Percentiles rank a stretch among this genome's conserved stretches.
Evolutionary conservation across 495 filamentous ascomycete genomes (phyloP).

Genomic region (Paragyromitra xinjiangensis): DNA sequence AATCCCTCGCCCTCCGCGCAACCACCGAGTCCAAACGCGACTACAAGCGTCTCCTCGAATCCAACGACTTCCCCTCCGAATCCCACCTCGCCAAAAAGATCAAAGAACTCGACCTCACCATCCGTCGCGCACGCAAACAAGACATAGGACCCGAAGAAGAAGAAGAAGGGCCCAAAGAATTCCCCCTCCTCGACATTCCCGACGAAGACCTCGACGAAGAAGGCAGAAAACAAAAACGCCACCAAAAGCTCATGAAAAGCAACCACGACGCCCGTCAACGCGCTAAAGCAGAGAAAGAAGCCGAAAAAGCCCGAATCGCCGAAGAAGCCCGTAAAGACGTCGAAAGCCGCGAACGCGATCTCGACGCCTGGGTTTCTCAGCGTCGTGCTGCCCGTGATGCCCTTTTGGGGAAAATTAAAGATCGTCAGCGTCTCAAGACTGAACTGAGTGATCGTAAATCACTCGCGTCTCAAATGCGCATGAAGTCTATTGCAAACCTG

Average conservation of each 20-base stretch:
- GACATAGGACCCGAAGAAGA: constrained; percentile 88
- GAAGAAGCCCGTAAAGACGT: constrained; percentile 84
- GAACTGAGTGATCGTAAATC: constrained; percentile 96
- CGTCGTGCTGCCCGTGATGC: constrained; percentile 76
- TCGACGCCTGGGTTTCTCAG: constrained; percentile 86
- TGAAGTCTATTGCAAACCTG: constrained; percentile 97
- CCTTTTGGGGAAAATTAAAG: constrained; percentile 85
- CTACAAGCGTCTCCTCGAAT: constrained; percentile 80
- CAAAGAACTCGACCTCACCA: constrained; percentile 85
- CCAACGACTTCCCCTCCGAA: constrained; percentile 92
- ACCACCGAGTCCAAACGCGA: constrained; percentile 85
- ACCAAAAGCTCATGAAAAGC: constrained; percentile 89
- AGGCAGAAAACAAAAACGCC: constrained; percentile 84
- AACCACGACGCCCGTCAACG: constrained; percentile 91
- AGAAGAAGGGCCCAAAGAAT: constrained; percentile 70
- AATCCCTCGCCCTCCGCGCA: constrained; percentile 72
- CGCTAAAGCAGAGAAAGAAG: constrained; percentile 94
- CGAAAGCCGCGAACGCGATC: constrained; percentile 81
- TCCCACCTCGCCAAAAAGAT: constrained; percentile 78
- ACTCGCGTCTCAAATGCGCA: constrained; percentile 90
- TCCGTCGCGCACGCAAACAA: constrained; percentile 87
- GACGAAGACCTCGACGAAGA: constrained; percentile 95
- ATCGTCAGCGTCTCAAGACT: constrained; percentile 86
- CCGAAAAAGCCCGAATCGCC: constrained; percentile 80
- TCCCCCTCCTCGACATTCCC: constrained; percentile 85